Evolutionary conservation across 345 rosid genomes (phyloP), one percentile per base, ranked within the genome.

Genomic region (Acer yangbiense): DNA sequence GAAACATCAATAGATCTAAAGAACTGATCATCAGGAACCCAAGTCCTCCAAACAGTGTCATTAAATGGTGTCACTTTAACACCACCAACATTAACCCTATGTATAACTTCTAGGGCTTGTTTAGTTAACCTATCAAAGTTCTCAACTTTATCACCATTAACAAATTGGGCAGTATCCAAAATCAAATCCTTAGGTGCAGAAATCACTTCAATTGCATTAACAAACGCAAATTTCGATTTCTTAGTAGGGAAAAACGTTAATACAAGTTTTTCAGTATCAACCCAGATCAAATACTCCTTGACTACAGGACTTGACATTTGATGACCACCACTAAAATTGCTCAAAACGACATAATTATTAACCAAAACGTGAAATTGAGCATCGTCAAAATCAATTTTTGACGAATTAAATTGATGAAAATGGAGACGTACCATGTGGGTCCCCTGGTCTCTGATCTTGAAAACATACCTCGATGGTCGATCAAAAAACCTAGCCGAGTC

Each of bases 171-270:
- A 25, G 85, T 80, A 32, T 93, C 94, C 64, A 84, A 74, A 35
- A 92, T 89, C 89, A 93, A 84, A 82, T 95, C 97, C 71, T 83
- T 88, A 62, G 98, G 99, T 10, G 98, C 94, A 76, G 98, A 95
- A 35, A 95, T 86, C 62, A 95, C 96, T 77, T 93, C 98, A 43
- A 95, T 92, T 10, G 94, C 98, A 77, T 88, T 93, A 67, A 95
- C 93, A 72, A 91, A 93, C 18, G 92, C 94, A 39, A 91, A 81
- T 32, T 87, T 84, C 9, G 87, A 83, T 52, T 70, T 84, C 27
- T 68, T 20, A 25, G 84, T 46, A 13, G 99, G 98, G 44, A 92
- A 27, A 23, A 95, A 90, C 25, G 85, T 83, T 62, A 93, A 79
- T 0, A 84, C 89, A 41, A 95, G 80, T 88, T 90, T 82, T 13